Conservation (phyloP, 495 filamentous ascomycete genomes). For the Xylaria venustula region DNA sequence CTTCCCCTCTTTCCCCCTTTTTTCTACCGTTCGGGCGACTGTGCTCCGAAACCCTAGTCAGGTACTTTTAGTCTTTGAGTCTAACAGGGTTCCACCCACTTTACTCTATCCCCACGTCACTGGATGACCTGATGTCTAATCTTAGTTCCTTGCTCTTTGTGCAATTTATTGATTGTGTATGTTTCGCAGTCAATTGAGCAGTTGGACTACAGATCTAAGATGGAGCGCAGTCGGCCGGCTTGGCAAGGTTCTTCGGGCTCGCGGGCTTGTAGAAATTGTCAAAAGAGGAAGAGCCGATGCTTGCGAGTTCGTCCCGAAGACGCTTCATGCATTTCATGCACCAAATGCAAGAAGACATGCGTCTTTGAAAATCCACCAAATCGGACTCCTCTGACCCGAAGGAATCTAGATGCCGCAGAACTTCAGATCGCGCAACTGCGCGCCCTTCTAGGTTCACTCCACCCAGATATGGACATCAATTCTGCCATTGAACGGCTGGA, state of each 20-base stretch:
- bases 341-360: slow-evolving; percentile 24
- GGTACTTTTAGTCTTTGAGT: too few relatives aligned
- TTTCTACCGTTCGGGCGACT: background rate
- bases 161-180: too few relatives aligned
- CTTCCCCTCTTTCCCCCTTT: background rate
- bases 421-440: slow-evolving; percentile 28
- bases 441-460: slow-evolving; percentile 25
- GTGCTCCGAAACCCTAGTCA: background rate
- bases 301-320: slow-evolving; percentile 27
- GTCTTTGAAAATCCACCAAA: slow-evolving; percentile 28
- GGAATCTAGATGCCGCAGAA: slow-evolving; percentile 35
- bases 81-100: too few relatives aligned
- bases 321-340: slow-evolving; percentile 31
- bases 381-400: slow-evolving; percentile 34
- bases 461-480: slow-evolving; percentile 33
- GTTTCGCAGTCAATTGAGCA: too few relatives aligned
- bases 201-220: background rate
- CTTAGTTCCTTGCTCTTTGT: too few relatives aligned
- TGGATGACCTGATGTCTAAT: too few relatives aligned
- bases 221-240: background rate
- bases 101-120: too few relatives aligned
- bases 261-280: slow-evolving; percentile 3
- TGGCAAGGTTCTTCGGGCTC: background rate
- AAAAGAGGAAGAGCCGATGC: slow-evolving; percentile 3
- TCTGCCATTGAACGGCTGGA: slow-evolving; percentile 13